Evolutionary conservation across 2,329 filamentous ascomycete species (phyloP), one percentile per base, ranked within the genome.

Genomic region (Phaeomoniella chlamydospora): DNA sequence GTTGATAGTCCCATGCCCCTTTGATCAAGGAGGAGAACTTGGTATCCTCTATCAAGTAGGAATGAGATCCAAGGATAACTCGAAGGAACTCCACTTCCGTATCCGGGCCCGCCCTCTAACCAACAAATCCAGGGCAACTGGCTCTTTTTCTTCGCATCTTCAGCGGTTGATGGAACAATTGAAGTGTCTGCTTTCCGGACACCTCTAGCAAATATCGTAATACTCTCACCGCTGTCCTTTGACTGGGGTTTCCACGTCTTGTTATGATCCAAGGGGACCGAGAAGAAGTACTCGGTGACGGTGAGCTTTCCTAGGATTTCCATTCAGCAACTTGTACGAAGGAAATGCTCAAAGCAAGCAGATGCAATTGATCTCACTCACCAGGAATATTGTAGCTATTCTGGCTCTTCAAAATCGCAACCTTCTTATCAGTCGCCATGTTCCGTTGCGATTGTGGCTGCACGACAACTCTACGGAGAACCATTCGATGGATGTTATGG

Each of bases 21-120:
- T 54, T 94, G 87, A 55, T 96, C 88, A n/a, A 96, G 69, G 43
- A 80, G 78, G 2, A 96, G 70, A 32, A 85, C 64, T 55, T 92
- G 82, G 51, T 94, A 94, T 12, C 87, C 87, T 42, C 78, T 77
- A 40, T 78, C 74, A 4, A 94, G 67, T 38, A 85, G 68, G 18
- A 68, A 63, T 18, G 74, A 70, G n/a, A 82, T 80, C 51, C 85
- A 72, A 5, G 76, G 64, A 41, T 76, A 72, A 39, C 81, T 71
- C 51, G 92, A 79, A 2, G 88, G 87, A 34, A 78, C 65, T 4
- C 70, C 65, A 50, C 83, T 87, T 41, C 80, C 77, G 49, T 80
- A 77, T 3, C 87, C 87, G 0, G 87, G 88, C 0, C 88, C 88
- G 43, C 88, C 88, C 60, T 92, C 80, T 11, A 93, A 69, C 52